Base-by-base conservation (phyloP, 495 filamentous ascomycete species). In the Penicillium herquei region DNA sequence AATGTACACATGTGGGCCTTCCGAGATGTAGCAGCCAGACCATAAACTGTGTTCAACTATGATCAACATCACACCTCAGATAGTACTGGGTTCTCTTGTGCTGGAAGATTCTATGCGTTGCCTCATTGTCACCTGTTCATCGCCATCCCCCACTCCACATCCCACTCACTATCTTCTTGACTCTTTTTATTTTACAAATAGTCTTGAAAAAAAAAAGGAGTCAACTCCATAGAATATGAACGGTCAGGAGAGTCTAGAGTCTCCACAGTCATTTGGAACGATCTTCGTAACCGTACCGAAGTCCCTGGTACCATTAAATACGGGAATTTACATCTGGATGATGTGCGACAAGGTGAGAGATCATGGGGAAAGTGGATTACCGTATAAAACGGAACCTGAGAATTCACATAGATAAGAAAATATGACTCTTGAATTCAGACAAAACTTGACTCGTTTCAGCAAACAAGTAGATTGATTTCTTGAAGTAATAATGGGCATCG, bases 31-130 rank as follows among this genome's bases (percentile, higher is more conserved):
- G 21, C 4, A 26, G 21, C 21, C 21, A 39, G 35, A n/a, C 6
- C 13, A 6, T 39, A 30, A 11, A 26, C 41, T 21, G 17, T 21
- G 18, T 21, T 44, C 17, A 12, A 44, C 18, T 46, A 12, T 18
- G 26, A 42, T 30, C 43, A 59, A 26, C 61, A 60, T 59, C 61
- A 63, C 55, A 58, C 21, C 21, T 26, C 2, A 4, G 2, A 26
- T 4, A 2, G 21, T 26, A 26, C 43, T 16, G 31, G 47, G 49
- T 59, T 39, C 43, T 44, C 13, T 26, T 35, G 14, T 63, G 52
- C 62, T 58, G 52, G 64, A 72, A 65, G 63, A 64, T 68, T 64
- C 61, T 48, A 61, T 40, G 26, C 32, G 46, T 63, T 63, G 52
- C 61, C 55, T 63, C 61, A 60, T 63, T 47, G 31, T 59, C 61